These are phyloP conservation scores for Alternaria sp. DNA, from an alignment of 2,329 filamentous ascomycete species.

Conservation along the genomic window DNA sequence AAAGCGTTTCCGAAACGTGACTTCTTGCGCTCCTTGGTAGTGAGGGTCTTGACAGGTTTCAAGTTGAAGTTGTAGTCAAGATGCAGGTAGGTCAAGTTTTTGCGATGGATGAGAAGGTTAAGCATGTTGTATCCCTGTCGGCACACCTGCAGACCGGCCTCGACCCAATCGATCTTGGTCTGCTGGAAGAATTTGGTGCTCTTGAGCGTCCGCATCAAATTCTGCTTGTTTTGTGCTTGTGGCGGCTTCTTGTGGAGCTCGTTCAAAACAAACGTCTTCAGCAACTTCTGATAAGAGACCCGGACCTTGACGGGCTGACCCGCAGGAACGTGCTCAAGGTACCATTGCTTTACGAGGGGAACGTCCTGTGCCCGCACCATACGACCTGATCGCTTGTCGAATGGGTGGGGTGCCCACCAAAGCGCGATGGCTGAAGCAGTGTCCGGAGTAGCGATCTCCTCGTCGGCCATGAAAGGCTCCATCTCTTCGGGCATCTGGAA, in stretches of 20 bases:
- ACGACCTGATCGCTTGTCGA: slow-evolving; percentile 88
- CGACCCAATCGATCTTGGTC: slow-evolving; percentile 98
- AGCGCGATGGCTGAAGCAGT: slow-evolving; percentile 90
- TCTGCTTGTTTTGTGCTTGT: slow-evolving; percentile 94
- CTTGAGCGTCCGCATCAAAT: slow-evolving; percentile 86
- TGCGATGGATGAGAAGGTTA: slow-evolving; percentile 94
- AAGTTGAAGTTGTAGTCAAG: slow-evolving; percentile 99
- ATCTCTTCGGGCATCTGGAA: slow-evolving; percentile 82
- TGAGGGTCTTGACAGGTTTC: slow-evolving; percentile 98
- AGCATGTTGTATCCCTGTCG: slow-evolving; percentile 99
- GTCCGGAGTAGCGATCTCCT: slow-evolving; percentile 86
- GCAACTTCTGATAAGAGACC: slow-evolving; percentile 96
- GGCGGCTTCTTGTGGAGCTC: slow-evolving; percentile 95
- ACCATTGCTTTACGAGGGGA: slow-evolving; percentile 96
- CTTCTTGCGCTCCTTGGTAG: slow-evolving; percentile 99
- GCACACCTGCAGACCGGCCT: slow-evolving; percentile 97
- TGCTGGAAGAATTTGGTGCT: slow-evolving; percentile 99
- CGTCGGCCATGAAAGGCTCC: slow-evolving; percentile 87
- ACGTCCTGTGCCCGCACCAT: slow-evolving; percentile 99
- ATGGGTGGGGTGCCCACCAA: slow-evolving; percentile 98
- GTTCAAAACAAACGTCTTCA: slow-evolving; percentile 96
- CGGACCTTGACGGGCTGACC: slow-evolving; percentile 95
- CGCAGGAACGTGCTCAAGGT: slow-evolving; percentile 90
- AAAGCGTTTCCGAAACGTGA: slow-evolving; percentile 99
- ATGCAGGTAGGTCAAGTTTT: slow-evolving; percentile 97